Evolutionary conservation across 371 early-diverging fungal genomes (phyloP).

Genomic region (Apophysomyces elegans): DNA sequence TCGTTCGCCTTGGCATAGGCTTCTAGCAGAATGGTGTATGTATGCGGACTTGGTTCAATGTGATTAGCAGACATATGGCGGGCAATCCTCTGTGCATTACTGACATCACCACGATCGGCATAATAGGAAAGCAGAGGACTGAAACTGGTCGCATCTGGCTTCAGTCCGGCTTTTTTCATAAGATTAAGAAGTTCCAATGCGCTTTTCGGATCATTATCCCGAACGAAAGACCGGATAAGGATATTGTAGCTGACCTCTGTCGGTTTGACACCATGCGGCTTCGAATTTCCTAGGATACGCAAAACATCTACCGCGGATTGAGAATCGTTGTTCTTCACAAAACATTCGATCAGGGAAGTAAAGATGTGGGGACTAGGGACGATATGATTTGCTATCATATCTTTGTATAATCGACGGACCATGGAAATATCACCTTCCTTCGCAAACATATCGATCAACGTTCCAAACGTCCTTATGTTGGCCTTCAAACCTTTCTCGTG

Average conservation of each 20-base stretch:
- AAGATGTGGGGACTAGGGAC: constrained; percentile 32
- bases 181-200: constrained; percentile 31
- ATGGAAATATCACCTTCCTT: constrained; percentile 37
- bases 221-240: constrained; percentile 30
- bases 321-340: constrained; percentile 30
- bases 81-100: constrained; percentile 24
- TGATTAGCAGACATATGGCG: constrained; percentile 29
- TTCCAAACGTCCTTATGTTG: constrained; percentile 37
- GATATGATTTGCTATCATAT: constrained; percentile 31
- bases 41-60: constrained; percentile 27
- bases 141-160: constrained; percentile 25
- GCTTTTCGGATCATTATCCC: constrained; percentile 24
- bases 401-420: constrained; percentile 30
- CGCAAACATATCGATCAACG: constrained; percentile 50
- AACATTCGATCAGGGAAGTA: constrained; percentile 43
- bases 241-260: constrained; percentile 33
- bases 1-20: constrained; percentile 49
- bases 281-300: constrained; percentile 18
- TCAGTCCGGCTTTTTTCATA: constrained; percentile 27
- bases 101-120: constrained; percentile 37
- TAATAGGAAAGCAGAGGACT: constrained; percentile 33
- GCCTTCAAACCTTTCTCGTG: constrained; percentile 34
- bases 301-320: constrained; percentile 32
- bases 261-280: neutral
- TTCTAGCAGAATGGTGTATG: constrained; percentile 44